A percentile compares a stretch with the other conserved stretches of the same genome.
Conservation (phyloP, 2,329 filamentous ascomycete species). For the Penicillium sp. region DNA sequence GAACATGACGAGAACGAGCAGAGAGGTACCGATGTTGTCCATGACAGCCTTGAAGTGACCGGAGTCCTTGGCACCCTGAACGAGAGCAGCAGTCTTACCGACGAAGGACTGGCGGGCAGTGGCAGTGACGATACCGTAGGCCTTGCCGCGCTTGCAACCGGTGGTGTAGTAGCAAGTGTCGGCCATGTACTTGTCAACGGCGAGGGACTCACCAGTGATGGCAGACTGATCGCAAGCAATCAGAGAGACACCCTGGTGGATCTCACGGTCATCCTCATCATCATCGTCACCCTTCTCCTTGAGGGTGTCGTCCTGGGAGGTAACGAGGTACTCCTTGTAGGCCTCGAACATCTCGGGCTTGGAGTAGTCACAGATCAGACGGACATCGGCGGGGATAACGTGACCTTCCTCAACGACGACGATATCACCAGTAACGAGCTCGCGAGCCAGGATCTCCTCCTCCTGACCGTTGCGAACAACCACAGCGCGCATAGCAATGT, state of each 20-base stretch:
- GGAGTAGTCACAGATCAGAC: constrained; percentile 72
- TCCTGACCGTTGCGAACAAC: constrained; percentile 69
- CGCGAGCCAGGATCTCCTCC: constrained; percentile 68
- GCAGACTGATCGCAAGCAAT: constrained; percentile 76
- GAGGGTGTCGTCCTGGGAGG: constrained; percentile 61
- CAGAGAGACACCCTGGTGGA: constrained; percentile 64
- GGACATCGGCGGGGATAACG: constrained; percentile 68
- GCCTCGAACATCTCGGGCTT: constrained; percentile 66
- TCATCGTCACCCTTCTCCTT: constrained; percentile 61
- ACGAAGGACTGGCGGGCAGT: constrained; percentile 74
- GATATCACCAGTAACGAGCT: constrained; percentile 75
- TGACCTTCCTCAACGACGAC: constrained; percentile 72
- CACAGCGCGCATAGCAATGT: constrained; percentile 73
- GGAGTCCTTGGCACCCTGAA: constrained; percentile 73
- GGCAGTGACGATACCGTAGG: constrained; percentile 67
- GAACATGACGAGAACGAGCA: constrained; percentile 75
- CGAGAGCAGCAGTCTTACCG: constrained; percentile 71
- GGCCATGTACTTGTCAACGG: constrained; percentile 64
- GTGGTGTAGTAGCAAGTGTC: constrained; percentile 77
- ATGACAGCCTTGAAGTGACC: constrained; percentile 83
- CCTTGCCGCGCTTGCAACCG: constrained; percentile 78
- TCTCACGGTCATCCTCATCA: constrained; percentile 58
- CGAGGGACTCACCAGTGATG: constrained; percentile 78
- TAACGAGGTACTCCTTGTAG: constrained; percentile 66
- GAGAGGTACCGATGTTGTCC: constrained; percentile 74